These are phyloP conservation scores for Wakefieldia striispora DNA, from an alignment of 768 basidiomycete species.

Conservation along the genomic window DNA sequence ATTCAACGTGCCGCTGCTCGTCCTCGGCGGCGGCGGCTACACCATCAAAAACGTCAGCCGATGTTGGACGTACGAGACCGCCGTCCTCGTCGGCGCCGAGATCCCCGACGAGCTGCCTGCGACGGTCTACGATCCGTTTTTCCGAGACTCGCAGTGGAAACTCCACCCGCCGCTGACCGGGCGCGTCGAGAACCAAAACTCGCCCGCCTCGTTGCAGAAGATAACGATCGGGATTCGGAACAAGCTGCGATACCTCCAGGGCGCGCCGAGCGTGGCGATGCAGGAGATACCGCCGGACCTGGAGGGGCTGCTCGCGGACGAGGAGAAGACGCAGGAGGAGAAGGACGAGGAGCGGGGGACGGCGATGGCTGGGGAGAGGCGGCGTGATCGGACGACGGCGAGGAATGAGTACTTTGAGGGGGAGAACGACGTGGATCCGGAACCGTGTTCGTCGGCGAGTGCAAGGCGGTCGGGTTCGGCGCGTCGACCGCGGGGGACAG, in stretches of 20 bases:
- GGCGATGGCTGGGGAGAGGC: slow-evolving; percentile 49
- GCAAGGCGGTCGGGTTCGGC: slow-evolving; percentile 12
- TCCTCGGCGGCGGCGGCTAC: slow-evolving; percentile 95
- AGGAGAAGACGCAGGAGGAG: slow-evolving; percentile 65
- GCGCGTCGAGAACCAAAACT: slow-evolving; percentile 92
- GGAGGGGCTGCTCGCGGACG: slow-evolving; percentile 70
- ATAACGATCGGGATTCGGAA: slow-evolving; percentile 85
- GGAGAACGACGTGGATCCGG: slow-evolving; percentile 63
- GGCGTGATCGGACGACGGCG: slow-evolving; percentile 50
- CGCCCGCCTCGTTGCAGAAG: slow-evolving; percentile 74
- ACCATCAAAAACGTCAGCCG: slow-evolving; percentile 95
- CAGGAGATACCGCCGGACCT: slow-evolving; percentile 95
- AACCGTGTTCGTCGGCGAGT: slow-evolving; percentile 33
- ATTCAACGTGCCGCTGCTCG: slow-evolving; percentile 86
- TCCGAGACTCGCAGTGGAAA: slow-evolving; percentile 87
- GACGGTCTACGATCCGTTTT: slow-evolving; percentile 92
- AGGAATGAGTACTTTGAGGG: slow-evolving; percentile 75
- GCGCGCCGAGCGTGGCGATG: slow-evolving; percentile 96
- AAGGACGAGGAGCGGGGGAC: slow-evolving; percentile 66
- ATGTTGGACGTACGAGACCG: slow-evolving; percentile 99
- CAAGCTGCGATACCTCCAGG: slow-evolving; percentile 88
- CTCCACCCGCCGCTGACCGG: slow-evolving; percentile 91
- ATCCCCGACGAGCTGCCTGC: slow-evolving; percentile 85
- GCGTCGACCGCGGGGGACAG: slow-evolving; percentile 23
- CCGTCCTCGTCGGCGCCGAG: slow-evolving; percentile 79